Conservation (phyloP, 1,139 yeast genomes). For the Meyerozyma athensensis region DNA sequence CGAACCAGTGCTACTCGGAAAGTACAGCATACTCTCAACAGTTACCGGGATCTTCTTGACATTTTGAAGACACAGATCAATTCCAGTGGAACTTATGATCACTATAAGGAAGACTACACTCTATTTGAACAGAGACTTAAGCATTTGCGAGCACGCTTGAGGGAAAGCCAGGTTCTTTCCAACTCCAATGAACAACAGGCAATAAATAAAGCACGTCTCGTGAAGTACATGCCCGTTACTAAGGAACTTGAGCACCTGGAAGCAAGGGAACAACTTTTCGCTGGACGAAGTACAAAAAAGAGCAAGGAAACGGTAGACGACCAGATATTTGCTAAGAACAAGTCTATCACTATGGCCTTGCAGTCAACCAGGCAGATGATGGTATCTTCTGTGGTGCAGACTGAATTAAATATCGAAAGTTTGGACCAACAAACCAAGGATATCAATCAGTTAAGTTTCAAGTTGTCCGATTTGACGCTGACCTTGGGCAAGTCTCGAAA, state of each 20-base stretch:
- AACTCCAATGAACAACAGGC: not conserved
- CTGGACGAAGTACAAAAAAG: conserved; percentile 14
- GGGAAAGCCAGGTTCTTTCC: conserved; percentile 1
- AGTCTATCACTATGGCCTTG: conserved; percentile 49
- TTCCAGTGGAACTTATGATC: not conserved
- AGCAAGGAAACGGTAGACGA: conserved; percentile 19
- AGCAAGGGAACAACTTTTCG: conserved; percentile 17
- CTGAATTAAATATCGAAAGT: conserved; percentile 58
- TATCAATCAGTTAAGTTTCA: conserved; percentile 43
- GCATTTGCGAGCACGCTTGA: conserved; percentile 2
- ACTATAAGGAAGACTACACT: not conserved
- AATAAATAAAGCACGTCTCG: conserved; percentile 1
- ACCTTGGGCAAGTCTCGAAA: conserved; percentile 46
- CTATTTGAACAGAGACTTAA: not conserved
- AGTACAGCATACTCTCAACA: conserved; percentile 12
- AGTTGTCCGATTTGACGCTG: conserved; percentile 44
- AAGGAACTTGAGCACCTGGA: conserved; percentile 2
- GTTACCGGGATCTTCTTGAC: conserved; percentile 19
- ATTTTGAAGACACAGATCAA: conserved; percentile 15
- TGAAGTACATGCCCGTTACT: not conserved
- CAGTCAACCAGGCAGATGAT: conserved; percentile 53
- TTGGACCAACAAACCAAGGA: conserved; percentile 56
- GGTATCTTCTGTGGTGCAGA: conserved; percentile 51
- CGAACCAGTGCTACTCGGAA: conserved; percentile 14
- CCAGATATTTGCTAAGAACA: conserved; percentile 43